Evolutionary conservation across 2,329 filamentous ascomycete genomes (phyloP), one percentile per base, ranked within the genome.

Genomic region (Penicillium brasilianum): DNA sequence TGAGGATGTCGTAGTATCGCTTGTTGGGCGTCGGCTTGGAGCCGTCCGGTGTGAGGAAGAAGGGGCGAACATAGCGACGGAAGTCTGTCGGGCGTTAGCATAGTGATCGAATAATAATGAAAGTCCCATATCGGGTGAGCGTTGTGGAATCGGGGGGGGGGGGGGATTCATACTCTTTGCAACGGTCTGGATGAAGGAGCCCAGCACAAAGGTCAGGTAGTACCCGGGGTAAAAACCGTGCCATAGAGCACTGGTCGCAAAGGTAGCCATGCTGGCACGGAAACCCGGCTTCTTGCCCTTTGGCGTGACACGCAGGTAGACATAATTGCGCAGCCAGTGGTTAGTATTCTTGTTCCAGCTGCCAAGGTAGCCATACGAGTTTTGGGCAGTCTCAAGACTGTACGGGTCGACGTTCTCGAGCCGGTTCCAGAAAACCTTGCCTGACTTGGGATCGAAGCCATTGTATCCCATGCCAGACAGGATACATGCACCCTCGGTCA

Each of bases 311-410:
- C 95, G 89, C 51, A 99, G 84, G 74, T 98, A 99, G 69, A 99
- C 85, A 74, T 97, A 99, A 77, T 98, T 97, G 50, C 93, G 87
- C 63, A 99, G 82, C 95, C 95, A 99, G 71, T 92, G 88, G 76
- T 97, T 99, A 13, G 95, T 99, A 78, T 98, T 98, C 81, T 97
- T 97, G 77, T 99, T 99, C 95, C 95, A 99, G 71, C 88, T 90
- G 52, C 89, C 94, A 3, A 99, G 84, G 71, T 95, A 98, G 1
- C 87, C 93, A 57, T 94, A 88, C n/a, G 91, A 91, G 75, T 98
- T 99, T 78, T 97, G 93, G 0, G 94, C 95, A 0, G 87, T 84
- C 79, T 99, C 95, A 30, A 99, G 91, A 2, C 86, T 87, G 84
- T 88, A 89, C 0, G 95, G 90, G 67, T 91, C 88, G 68, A 99